These are phyloP conservation scores for Trichoderma gamsii DNA, from an alignment of 495 filamentous ascomycete genomes.

Conservation along the genomic window DNA sequence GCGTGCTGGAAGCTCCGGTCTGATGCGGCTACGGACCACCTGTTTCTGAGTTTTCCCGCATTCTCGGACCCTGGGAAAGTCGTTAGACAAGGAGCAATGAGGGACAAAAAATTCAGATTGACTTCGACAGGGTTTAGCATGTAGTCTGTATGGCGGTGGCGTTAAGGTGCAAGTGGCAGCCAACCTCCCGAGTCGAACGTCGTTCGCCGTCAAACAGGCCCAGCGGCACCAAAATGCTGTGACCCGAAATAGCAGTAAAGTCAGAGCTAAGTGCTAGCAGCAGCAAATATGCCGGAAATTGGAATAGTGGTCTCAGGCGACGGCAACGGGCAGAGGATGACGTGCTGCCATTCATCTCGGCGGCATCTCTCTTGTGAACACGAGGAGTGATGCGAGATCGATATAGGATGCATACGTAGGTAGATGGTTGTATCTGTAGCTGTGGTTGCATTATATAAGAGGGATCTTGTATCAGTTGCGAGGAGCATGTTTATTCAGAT, in stretches of 20 bases:
- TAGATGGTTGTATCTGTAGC: no score
- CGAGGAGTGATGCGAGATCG: neutral
- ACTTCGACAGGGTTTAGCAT: neutral
- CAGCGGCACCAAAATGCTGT: neutral
- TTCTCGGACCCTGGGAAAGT: neutral
- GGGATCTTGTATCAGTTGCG: no score
- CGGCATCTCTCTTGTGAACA: neutral
- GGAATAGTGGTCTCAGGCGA: neutral
- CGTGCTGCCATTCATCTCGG: neutral
- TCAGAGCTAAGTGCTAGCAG: neutral
- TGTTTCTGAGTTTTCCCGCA: neutral
- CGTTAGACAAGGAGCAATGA: neutral
- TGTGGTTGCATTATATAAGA: no score
- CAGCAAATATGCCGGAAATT: neutral
- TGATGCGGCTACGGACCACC: neutral
- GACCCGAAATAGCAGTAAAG: neutral
- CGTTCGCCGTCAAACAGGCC: constrained; percentile 7
- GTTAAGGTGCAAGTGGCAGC: neutral
- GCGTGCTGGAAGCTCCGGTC: neutral
- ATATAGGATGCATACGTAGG: neutral
- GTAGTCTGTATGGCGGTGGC: neutral
- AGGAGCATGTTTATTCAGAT: no score
- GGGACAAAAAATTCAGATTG: neutral
- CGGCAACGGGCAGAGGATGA: neutral
- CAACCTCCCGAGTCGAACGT: constrained; percentile 1